Conservation (phyloP, 164 flowering plant genomes). For the Sextonia rubra region DNA sequence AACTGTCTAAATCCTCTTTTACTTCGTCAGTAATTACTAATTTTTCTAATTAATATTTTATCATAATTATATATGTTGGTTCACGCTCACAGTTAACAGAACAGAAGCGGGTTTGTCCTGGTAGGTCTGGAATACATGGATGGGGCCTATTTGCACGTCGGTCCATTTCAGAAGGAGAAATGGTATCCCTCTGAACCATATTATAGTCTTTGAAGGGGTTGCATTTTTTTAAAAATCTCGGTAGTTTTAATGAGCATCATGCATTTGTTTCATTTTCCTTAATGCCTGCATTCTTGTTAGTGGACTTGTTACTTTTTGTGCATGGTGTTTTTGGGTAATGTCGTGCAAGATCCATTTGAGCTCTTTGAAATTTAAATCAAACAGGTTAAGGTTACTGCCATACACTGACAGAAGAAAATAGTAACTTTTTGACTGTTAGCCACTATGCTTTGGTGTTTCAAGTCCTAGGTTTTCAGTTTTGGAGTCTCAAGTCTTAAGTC, state of each 20-base stretch:
- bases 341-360: too few relatives aligned
- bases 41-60: background rate
- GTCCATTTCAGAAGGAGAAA: slow-evolving; percentile 91
- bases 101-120: slow-evolving; percentile 78
- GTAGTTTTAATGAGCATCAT: background rate
- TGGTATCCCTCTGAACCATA: slow-evolving; percentile 40
- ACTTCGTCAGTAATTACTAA: background rate
- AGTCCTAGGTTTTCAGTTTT: too few relatives aligned
- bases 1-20: slow-evolving; percentile 2
- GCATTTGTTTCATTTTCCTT: background rate
- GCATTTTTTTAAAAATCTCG: background rate
- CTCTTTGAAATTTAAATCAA: too few relatives aligned
- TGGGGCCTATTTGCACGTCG: slow-evolving; percentile 97
- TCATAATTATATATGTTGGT: background rate
- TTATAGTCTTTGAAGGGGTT: background rate
- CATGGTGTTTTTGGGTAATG: too few relatives aligned
- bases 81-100: slow-evolving; percentile 62
- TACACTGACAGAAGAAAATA: too few relatives aligned
- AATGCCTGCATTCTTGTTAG: too few relatives aligned
- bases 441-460: too few relatives aligned
- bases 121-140: slow-evolving; percentile 95
- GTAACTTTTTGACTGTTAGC: too few relatives aligned
- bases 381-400: too few relatives aligned
- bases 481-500: too few relatives aligned
- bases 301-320: too few relatives aligned